A percentile compares a stretch with the other conserved stretches of the same genome.
Conservation (phyloP, 192 early-diverging fungal species). For the Dispira simplex region DNA sequence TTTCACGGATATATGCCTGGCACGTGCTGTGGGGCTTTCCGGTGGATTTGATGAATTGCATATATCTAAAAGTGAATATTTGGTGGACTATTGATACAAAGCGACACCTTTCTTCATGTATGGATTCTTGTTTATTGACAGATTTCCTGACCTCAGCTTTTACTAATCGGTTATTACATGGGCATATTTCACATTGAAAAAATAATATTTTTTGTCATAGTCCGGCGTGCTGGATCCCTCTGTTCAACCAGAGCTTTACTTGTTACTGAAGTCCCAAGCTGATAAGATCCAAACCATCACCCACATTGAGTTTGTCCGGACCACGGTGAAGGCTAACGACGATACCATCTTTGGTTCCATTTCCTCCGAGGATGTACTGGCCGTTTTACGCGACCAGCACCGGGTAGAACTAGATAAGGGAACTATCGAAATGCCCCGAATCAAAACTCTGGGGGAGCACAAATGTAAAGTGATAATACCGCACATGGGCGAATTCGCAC, state of each 20-base stretch:
- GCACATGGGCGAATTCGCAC: neutral
- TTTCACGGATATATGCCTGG: too few species aligned
- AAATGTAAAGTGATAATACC: neutral
- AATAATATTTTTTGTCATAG: neutral
- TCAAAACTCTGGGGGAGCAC: constrained; percentile 1
- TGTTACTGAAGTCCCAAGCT: neutral
- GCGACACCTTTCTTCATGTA: too few species aligned
- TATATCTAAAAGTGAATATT: too few species aligned
- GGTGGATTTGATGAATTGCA: too few species aligned
- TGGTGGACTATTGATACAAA: too few species aligned
- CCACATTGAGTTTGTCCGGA: neutral
- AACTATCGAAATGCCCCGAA: neutral
- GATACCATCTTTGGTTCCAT: constrained; percentile 9
- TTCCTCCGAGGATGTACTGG: constrained; percentile 7
- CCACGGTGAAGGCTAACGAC: neutral
- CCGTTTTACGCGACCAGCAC: neutral
- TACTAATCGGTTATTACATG: too few species aligned
- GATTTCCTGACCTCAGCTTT: too few species aligned
- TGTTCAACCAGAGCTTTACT: neutral
- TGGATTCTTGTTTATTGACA: too few species aligned
- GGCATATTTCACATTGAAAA: too few species aligned
- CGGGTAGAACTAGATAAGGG: neutral
- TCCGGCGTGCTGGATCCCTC: neutral
- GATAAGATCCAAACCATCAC: neutral
- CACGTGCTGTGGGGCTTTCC: too few species aligned